Base-by-base conservation (phyloP, 2,329 filamentous ascomycete species). In the Fusarium luffae region DNA sequence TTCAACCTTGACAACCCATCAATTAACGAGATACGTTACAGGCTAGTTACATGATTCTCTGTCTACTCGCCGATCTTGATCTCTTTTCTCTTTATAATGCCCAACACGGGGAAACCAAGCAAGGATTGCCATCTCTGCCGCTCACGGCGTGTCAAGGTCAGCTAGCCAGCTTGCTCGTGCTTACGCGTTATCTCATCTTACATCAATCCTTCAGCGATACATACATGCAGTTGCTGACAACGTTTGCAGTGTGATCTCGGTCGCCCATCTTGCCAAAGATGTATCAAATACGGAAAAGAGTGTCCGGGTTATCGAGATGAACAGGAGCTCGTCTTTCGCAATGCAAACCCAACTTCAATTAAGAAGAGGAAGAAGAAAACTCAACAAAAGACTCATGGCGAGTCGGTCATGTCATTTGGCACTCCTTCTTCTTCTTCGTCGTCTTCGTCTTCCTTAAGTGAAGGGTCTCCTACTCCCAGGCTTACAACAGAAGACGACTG, bases 61-160 rank as follows among this genome's bases (percentile, higher is more conserved):
- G 18, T 46, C 16, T 32, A 47, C 49, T 41, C 34, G 14, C 48
- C 21, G 34, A 18, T 51, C 51, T 41, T 59, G 44, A 46, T 30
- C 37, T 32, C 50, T 51, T 50, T 37, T 47, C 11, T 43, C 42
- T 47, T 13, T 19, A 54, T 21, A 54, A 82, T 82, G 81, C 81
- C 81, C 32, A 82, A 82, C 71, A 81, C 76, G 25, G 81, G 81
- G 32, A 78, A 76, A 63, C 81, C 80, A 21, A 82, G 81, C 66
- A 75, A 75, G 48, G 80, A 82, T 70, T 82, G 81, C 58, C 79
- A 82, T 52, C 75, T 82, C 41, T 82, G 81, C 64, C 79, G 81
- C 34, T 69, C 74, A 42, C 74, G 81, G 49, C 79, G 81, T 41
- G 81, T 82, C 66, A 82, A 82, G 78, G 81, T 82, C 32, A 63